Evolutionary conservation across 768 basidiomycete genomes (phyloP), one percentile per base, ranked within the genome.

Genomic region (Cystobasidiopsis lactophilus): DNA sequence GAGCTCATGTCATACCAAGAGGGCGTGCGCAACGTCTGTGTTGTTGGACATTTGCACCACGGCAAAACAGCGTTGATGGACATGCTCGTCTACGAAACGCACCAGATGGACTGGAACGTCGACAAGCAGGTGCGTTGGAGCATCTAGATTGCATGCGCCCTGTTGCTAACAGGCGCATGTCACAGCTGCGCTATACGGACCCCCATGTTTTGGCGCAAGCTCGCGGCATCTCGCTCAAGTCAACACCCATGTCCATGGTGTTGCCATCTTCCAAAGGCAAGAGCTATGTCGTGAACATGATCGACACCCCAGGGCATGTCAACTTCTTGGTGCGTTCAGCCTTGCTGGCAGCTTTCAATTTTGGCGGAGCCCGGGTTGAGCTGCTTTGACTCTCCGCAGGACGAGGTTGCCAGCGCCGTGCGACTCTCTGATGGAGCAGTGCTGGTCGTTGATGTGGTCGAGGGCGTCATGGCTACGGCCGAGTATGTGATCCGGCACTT

Each of bases 221-320:
- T 60, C 79, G 93, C 27, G 78, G 77, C 60, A 83, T 98, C 55
- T 96, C 91, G 10, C 79, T 96, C 61, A 96, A 96, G 69, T 93
- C 91, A 1, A 84, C 82, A 0, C 88, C 93, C 7, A 91, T 98
- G 79, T 93, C 89, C 14, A 73, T 98, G 49, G 71, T 98, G 51
- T 72, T 95, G 3, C 76, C 77, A 18, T 83, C 76, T 14, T 86
- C 85, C 14, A 70, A 74, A 40, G 85, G 88, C 52, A 96, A 96
- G 70, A 93, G 88, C 1, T 82, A 89, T 67, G 73, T 98, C 21
- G 66, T 96, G 50, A 89, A 98, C 67, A 67, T 95, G 29, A 79
- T 98, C 60, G 93, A 98, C 66, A 96, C 93, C 0, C 93, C 93
- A 2, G 93, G 93, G 31, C 93, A 98, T 62, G 85, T 89, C 55